Evolutionary conservation across 441 rosid genomes (phyloP), one percentile per base, ranked within the genome.

Genomic region (Croton laevigatus): DNA sequence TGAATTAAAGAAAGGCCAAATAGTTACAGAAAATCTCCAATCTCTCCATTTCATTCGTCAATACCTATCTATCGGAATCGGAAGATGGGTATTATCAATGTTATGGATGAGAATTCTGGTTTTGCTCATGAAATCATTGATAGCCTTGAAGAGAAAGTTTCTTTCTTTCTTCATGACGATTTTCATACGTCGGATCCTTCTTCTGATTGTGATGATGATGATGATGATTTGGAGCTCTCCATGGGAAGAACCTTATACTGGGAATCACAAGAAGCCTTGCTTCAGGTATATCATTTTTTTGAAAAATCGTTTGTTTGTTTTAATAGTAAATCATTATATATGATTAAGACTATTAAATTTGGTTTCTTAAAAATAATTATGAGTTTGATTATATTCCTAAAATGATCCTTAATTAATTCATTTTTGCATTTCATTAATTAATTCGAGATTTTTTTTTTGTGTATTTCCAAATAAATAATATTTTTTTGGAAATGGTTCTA

Each of bases 261-360:
- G 88, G 84, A 85, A 69, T 77, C 86, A 1, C 84, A 82, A 19
- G 73, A 79, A 52, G 81, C 86, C 13, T 71, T 82, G 79, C 83
- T 85, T 70, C 84, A 82, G 86, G 88, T 82, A 73, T 14, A 1
- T 59, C 6, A n/a, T n/a, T 16, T 17, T n/a, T 19, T 52, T n/a
- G 55, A 5, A 6, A 52, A 52, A 27, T 27, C 32, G 2, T 27
- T 16, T 52, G n/a, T 23, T 16, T 52, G 57, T 0, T 19, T 6
- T 52, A n/a, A n/a, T n/a, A n/a, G n/a, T n/a, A n/a, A n/a, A n/a
- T n/a, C n/a, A n/a, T n/a, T n/a, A n/a, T n/a, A 27, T 27, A 27
- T 27, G 32, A 27, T 27, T 27, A 27, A 27, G 32, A 27, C n/a
- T n/a, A n/a, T 27, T 27, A 27, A 27, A 27, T 27, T 27, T 27